Conservation (phyloP, 1,284 basidiomycete genomes). For the Irpex sp. region DNA sequence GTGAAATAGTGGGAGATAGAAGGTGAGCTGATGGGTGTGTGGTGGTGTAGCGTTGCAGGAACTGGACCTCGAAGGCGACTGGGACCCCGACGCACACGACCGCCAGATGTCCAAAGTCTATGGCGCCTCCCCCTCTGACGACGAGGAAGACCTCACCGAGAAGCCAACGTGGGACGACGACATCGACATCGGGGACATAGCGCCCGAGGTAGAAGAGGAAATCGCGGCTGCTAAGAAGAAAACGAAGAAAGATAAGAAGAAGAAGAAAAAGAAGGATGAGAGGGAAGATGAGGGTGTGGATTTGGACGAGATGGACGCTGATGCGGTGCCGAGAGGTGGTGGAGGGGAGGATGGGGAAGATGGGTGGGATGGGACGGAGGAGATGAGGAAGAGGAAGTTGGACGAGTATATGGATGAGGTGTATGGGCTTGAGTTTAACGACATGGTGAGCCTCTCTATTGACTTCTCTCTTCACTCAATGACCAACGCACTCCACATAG, state of each 20-base stretch:
- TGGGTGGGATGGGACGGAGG: slow-evolving; percentile 83
- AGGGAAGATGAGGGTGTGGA: slow-evolving; percentile 50
- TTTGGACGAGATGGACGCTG: slow-evolving; percentile 74
- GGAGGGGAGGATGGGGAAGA: slow-evolving; percentile 37
- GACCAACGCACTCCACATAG: slow-evolving; percentile 31
- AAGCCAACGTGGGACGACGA: slow-evolving; percentile 92
- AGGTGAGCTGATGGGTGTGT: neutral
- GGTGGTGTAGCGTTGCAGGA: slow-evolving; percentile 45
- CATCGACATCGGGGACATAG: slow-evolving; percentile 75
- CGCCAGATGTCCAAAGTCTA: slow-evolving; percentile 75
- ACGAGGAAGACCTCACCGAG: slow-evolving; percentile 21
- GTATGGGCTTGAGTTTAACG: slow-evolving; percentile 91
- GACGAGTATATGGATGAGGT: slow-evolving; percentile 91
- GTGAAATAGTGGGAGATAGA: too few species aligned
- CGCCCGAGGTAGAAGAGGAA: slow-evolving; percentile 43
- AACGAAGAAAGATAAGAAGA: slow-evolving; percentile 45
- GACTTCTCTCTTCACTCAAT: too few species aligned
- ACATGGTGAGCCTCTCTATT: slow-evolving; percentile 61
- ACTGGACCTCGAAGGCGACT: slow-evolving; percentile 77
- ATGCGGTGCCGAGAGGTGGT: slow-evolving; percentile 33
- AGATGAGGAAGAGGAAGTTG: slow-evolving; percentile 78
- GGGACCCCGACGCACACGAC: slow-evolving; percentile 80
- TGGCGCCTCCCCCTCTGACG: slow-evolving; percentile 26
- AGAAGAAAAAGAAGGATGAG: slow-evolving; percentile 30
- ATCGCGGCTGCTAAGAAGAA: slow-evolving; percentile 42